Conservation (phyloP, 192 early-diverging fungal species). For the Chytriomyces hyalinus region DNA sequence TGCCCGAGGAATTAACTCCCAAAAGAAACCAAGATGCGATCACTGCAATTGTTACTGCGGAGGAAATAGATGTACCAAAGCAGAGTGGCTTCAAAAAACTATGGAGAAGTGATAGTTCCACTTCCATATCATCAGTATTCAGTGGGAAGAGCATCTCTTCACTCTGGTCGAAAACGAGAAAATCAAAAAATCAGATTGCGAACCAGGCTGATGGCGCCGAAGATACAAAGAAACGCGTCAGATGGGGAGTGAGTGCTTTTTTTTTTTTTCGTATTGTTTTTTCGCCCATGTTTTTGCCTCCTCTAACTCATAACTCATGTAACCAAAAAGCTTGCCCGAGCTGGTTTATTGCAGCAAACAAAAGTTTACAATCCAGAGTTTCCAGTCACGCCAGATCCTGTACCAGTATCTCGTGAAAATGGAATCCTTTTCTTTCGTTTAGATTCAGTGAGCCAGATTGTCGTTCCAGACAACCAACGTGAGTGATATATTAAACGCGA, state of each 20-base stretch:
- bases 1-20: background rate
- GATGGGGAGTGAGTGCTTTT: constrained; percentile 21
- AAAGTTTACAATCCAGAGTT: constrained; percentile 25
- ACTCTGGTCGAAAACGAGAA: background rate
- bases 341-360: constrained; percentile 22
- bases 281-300: background rate
- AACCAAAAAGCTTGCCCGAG: constrained; percentile 9
- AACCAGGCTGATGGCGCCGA: background rate
- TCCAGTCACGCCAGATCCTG: background rate
- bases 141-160: background rate
- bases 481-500: background rate
- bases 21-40: constrained; percentile 2
- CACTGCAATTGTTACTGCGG: background rate
- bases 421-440: constrained; percentile 28
- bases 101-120: constrained; percentile 8
- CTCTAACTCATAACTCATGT: background rate
- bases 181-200: constrained; percentile 1
- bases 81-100: constrained; percentile 1
- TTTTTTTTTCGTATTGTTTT: background rate
- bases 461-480: constrained; percentile 29
- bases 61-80: background rate
- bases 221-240: constrained; percentile 10
- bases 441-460: constrained; percentile 9
- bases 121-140: constrained; percentile 8
- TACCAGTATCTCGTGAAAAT: background rate